A percentile compares a stretch with the other conserved stretches of the same genome.
These are phyloP conservation scores for Trypanosoma congolense DNA, from an alignment of 208 protist genomes.

Conservation along the genomic window DNA sequence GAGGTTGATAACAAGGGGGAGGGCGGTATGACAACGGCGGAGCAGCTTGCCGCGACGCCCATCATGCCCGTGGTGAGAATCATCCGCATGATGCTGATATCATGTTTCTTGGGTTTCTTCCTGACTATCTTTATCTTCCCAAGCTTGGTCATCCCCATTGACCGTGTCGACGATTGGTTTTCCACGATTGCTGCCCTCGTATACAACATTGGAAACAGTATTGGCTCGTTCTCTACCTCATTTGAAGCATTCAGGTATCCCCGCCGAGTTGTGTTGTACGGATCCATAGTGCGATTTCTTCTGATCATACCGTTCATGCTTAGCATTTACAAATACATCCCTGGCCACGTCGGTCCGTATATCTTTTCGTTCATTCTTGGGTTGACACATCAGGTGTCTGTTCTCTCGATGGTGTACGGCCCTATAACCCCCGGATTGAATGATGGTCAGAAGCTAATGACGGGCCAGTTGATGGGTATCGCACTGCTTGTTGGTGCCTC, in stretches of 20 bases:
- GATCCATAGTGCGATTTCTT: constrained; percentile 37
- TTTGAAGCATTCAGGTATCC: constrained; percentile 50
- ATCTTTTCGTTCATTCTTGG: constrained; percentile 52
- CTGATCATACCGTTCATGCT: constrained; percentile 77
- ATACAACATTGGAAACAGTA: constrained; percentile 79
- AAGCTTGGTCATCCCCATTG: constrained; percentile 61
- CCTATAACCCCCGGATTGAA: constrained; percentile 47
- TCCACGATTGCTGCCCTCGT: constrained; percentile 68
- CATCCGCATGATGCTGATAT: constrained; percentile 55
- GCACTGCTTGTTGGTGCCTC: constrained; percentile 61
- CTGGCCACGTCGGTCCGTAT: constrained; percentile 47
- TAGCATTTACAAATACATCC: constrained; percentile 82
- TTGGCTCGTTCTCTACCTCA: constrained; percentile 49
- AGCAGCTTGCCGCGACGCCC: constrained; percentile 50
- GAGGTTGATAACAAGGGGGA: neutral
- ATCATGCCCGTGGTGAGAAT: constrained; percentile 49
- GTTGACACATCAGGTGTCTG: constrained; percentile 74
- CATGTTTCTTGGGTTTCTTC: constrained; percentile 75
- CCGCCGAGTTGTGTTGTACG: constrained; percentile 39
- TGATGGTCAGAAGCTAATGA: constrained; percentile 73
- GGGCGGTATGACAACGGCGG: constrained; percentile 43
- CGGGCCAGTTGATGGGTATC: constrained; percentile 76
- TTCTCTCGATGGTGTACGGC: constrained; percentile 74
- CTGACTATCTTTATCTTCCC: constrained; percentile 76
- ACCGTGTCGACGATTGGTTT: constrained; percentile 69